phyloP scores from a whole-genome alignment of 768 basidiomycete genomes.

The Auriscalpium microsporum region DNA sequence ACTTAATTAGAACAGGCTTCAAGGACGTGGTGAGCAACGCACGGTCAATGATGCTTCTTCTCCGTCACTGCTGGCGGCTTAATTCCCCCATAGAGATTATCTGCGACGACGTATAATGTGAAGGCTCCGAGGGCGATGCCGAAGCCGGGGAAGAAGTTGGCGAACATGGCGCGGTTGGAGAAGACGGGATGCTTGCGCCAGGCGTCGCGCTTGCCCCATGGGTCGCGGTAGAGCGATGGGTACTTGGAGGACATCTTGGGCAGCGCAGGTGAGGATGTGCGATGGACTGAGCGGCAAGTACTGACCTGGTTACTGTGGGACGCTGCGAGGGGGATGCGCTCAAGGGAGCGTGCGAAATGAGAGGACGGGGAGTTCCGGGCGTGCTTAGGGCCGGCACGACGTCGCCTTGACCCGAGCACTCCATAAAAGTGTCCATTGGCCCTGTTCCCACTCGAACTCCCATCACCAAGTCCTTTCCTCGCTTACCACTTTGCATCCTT shows the following conservation, averaged over 20 bases:
- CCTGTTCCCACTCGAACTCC: conserved; percentile 8
- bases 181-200: conserved; percentile 92
- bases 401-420: conserved; percentile 17
- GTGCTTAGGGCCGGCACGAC: conserved; percentile 50
- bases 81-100: conserved; percentile 44
- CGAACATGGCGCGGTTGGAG: conserved; percentile 78
- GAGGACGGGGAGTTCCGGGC: neutral
- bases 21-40: neutral
- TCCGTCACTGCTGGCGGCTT: conserved; percentile 2
- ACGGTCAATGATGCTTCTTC: conserved; percentile 8
- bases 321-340: neutral
- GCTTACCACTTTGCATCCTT: neutral
- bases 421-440: conserved; percentile 8
- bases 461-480: conserved; percentile 1
- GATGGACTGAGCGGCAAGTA: neutral
- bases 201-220: conserved; percentile 89
- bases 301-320: neutral
- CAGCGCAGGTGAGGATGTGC: neutral
- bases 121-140: conserved; percentile 91
- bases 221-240: conserved; percentile 78
- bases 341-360: neutral
- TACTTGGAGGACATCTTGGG: conserved; percentile 8
- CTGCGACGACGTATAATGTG: conserved; percentile 80
- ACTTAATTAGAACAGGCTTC: no score
- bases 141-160: conserved; percentile 89